Evolutionary conservation across 2,329 filamentous ascomycete species (phyloP), one percentile per base, ranked within the genome.

Genomic region (Alternaria novae-zelandiae): DNA sequence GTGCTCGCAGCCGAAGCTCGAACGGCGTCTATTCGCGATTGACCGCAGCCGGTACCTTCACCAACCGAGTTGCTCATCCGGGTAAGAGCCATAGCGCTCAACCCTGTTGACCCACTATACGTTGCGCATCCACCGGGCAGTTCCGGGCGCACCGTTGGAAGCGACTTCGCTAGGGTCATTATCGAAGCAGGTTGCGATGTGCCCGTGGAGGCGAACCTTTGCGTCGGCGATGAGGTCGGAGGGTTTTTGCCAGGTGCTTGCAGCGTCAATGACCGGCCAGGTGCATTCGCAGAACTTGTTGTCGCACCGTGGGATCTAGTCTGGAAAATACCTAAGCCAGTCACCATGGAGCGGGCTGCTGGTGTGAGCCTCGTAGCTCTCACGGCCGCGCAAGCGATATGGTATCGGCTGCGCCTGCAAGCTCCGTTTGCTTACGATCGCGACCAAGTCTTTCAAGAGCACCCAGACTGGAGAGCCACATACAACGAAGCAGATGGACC

Each of bases 281-380:
- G 83, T 7, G 82, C 82, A 0, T 85, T 85, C 65, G 79, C 83
- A 1, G 82, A 85, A 57, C 83, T 79, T 51, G 60, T 83, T 10
- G 68, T 60, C 0, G 59, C 74, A 0, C 71, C 75, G 1, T 75
- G 71, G 43, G 81, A 83, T 43, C 72, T 84, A 0, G 69, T 81
- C 2, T 83, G 82, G 79, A 65, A 60, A 2, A 59, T 84, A 0
- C 80, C 82, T 0, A 71, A 73, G 0, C 15, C 21, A 1, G 30
- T 83, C n/a, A 62, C 70, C 0, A 61, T 78, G 3, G 79, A 83
- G 47, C 70, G 77, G n/a, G 83, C 82, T 1, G 78, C 81, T 0
- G 69, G 77, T 0, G 71, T 84, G 2, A 83, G 78, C 54, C 68
- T 83, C 54, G 83, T 82, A 13, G 82, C 73, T 5, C 61, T 85